These are phyloP conservation scores for Brachypodium distachyon DNA, from an alignment of 202 grass and related monocot genomes.

Conservation along the genomic window DNA sequence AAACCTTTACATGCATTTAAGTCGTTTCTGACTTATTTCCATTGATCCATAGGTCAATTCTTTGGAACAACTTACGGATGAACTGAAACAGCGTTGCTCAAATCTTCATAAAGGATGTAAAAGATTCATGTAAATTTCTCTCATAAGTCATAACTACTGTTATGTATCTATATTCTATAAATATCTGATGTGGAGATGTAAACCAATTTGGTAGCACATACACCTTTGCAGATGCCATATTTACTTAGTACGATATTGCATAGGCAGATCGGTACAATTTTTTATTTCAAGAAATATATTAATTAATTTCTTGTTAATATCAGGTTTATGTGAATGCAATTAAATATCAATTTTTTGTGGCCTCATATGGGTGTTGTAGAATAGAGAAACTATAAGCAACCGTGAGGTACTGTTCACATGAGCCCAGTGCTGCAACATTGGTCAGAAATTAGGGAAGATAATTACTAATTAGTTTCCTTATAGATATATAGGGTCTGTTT, in stretches of 20 bases:
- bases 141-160: too few relatives aligned
- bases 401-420: too few relatives aligned
- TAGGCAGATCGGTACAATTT: not conserved
- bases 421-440: too few relatives aligned
- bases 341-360: not conserved
- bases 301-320: not conserved
- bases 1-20: conserved; percentile 11
- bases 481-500: too few relatives aligned
- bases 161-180: too few relatives aligned
- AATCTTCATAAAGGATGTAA: conserved; percentile 90
- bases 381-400: not conserved
- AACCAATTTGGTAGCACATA: not conserved
- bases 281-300: not conserved
- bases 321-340: not conserved
- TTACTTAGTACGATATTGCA: not conserved
- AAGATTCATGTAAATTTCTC: conserved; percentile 78
- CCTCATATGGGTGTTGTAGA: not conserved
- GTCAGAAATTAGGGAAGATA: too few relatives aligned
- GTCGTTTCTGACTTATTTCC: conserved; percentile 19
- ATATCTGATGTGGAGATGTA: not conserved
- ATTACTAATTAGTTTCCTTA: too few relatives aligned
- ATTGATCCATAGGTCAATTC: conserved; percentile 62
- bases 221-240: not conserved
- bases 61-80: conserved; percentile 84
- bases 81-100: conserved; percentile 78